Conservation (phyloP, 805 yeast genomes). For the Yamadazyma olivae region DNA sequence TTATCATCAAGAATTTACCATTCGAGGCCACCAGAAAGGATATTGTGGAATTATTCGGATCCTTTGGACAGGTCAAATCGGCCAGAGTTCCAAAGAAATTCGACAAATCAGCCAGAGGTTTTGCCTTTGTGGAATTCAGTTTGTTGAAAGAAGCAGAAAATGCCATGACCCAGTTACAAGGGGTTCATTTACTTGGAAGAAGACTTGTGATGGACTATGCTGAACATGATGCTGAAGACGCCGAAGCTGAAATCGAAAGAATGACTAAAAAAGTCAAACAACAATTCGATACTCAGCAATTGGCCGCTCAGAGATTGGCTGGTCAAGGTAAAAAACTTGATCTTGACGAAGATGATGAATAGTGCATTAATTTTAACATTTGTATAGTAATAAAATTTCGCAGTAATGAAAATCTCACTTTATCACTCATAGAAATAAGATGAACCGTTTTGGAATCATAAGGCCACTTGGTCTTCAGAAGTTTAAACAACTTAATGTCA, state of each 20-base stretch:
- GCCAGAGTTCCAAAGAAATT: constrained; percentile 96
- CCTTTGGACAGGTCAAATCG: constrained; percentile 92
- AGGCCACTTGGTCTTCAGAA: too few relatives aligned
- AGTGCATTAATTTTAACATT: background rate
- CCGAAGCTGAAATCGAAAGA: constrained; percentile 85
- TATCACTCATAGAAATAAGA: too few relatives aligned
- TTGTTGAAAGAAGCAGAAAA: constrained; percentile 85
- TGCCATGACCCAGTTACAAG: constrained; percentile 91
- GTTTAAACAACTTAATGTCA: too few relatives aligned
- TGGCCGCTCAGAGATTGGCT: constrained; percentile 63
- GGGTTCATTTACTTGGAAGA: constrained; percentile 96
- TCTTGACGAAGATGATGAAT: constrained; percentile 49
- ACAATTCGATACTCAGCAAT: constrained; percentile 75
- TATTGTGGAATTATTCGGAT: constrained; percentile 85
- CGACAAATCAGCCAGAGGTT: constrained; percentile 93
- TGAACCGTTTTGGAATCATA: too few relatives aligned
- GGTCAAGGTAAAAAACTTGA: constrained; percentile 75
- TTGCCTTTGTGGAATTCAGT: constrained; percentile 93
- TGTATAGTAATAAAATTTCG: constrained; percentile 1
- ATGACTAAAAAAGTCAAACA: constrained; percentile 83
- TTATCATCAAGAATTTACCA: constrained; percentile 94
- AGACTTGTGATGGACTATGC: constrained; percentile 92
- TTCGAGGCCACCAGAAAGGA: constrained; percentile 94
- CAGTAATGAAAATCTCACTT: too few relatives aligned
- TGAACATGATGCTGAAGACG: constrained; percentile 73